These are phyloP conservation scores for Verticillium tricorpus DNA, from an alignment of 2,329 filamentous ascomycete species.

Conservation along the genomic window DNA sequence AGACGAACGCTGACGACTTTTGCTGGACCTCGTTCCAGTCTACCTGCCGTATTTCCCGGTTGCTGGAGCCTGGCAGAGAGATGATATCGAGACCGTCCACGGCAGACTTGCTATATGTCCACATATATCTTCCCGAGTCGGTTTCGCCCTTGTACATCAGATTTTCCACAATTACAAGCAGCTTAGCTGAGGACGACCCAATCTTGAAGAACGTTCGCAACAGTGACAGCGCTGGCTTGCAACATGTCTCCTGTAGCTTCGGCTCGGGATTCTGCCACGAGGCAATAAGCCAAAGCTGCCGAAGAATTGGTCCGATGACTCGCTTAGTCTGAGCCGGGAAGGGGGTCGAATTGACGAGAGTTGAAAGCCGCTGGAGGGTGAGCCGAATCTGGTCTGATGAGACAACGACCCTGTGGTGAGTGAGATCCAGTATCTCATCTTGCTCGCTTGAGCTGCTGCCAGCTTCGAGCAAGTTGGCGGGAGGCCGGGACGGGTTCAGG, in stretches of 20 bases:
- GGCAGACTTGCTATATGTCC: conserved; percentile 45
- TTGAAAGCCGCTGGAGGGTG: conserved; percentile 50
- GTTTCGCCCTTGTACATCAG: conserved; percentile 50
- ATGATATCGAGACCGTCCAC: conserved; percentile 50
- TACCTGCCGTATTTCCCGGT: conserved; percentile 18
- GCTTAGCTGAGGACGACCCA: conserved; percentile 44
- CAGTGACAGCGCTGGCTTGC: conserved; percentile 42
- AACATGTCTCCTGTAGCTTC: conserved; percentile 31
- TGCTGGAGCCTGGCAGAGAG: conserved; percentile 16
- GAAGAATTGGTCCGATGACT: conserved; percentile 52
- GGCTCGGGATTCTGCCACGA: conserved; percentile 39
- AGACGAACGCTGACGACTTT: conserved; percentile 43
- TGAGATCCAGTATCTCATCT: conserved; percentile 41
- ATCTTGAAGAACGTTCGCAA: conserved; percentile 55
- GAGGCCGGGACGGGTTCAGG: conserved; percentile 38
- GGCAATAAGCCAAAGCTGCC: conserved; percentile 60
- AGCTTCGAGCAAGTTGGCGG: neutral
- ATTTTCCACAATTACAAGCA: conserved; percentile 46
- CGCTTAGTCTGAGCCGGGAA: conserved; percentile 62
- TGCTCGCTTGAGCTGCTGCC: conserved; percentile 13
- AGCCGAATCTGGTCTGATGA: conserved; percentile 39
- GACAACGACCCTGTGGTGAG: conserved; percentile 39
- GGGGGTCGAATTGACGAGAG: conserved; percentile 58
- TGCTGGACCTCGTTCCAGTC: conserved; percentile 41
- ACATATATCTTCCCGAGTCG: conserved; percentile 28